phyloP scores from a whole-genome alignment of 2,329 filamentous ascomycete genomes.

The Trichoderma asperellum region DNA sequence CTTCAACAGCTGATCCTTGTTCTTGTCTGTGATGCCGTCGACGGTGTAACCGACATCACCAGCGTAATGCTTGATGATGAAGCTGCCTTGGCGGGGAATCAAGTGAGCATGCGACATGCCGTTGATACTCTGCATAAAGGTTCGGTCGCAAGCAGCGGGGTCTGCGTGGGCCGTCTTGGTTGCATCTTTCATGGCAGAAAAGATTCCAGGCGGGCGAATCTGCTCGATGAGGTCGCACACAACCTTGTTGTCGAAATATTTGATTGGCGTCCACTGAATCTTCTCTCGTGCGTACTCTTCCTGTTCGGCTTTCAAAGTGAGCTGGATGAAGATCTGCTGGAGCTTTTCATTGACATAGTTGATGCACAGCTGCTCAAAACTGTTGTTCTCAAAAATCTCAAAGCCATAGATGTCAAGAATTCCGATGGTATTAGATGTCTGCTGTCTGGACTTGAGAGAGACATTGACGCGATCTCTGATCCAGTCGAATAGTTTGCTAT shows the following conservation, averaged over 20 bases:
- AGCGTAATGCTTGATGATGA: conserved; percentile 98
- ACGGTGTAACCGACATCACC: conserved; percentile 95
- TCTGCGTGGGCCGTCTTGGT: conserved; percentile 98
- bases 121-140: conserved; percentile 91
- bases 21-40: conserved; percentile 98
- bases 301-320: conserved; percentile 95
- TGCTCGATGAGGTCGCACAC: conserved; percentile 97
- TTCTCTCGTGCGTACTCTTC: conserved; percentile 95
- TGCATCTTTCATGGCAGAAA: conserved; percentile 95
- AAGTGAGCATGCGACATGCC: conserved; percentile 91
- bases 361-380: conserved; percentile 98
- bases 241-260: conserved; percentile 99
- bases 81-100: conserved; percentile 88
- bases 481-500: conserved; percentile 98
- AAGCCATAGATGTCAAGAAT: conserved; percentile 99
- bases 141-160: conserved; percentile 89
- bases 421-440: conserved; percentile 82
- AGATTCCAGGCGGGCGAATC: conserved; percentile 84
- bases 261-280: conserved; percentile 98
- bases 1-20: conserved; percentile 96
- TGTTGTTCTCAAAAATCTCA: conserved; percentile 99
- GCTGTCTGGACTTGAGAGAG: conserved; percentile 77
- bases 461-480: conserved; percentile 91
- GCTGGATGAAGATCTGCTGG: conserved; percentile 98
- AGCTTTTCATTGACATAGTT: conserved; percentile 99